Evolutionary conservation across 2,329 filamentous ascomycete species (phyloP).

Genomic region (Ophiostoma quercus): DNA sequence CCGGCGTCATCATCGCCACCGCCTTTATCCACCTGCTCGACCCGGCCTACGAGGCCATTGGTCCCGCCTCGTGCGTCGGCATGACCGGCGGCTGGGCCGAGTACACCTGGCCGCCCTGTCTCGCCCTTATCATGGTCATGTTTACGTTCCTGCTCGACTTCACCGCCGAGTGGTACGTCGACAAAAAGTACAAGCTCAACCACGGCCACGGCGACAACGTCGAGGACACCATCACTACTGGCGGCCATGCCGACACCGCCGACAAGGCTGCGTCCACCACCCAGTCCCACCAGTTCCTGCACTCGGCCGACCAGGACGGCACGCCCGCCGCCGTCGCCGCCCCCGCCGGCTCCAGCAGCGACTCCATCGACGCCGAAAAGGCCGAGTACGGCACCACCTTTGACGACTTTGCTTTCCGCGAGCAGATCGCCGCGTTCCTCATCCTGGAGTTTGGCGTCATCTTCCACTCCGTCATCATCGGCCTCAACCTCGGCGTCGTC

Average conservation of each 20-base stretch:
- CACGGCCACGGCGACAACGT: constrained; percentile 46
- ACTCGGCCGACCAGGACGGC: constrained; percentile 69
- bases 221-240: constrained; percentile 42
- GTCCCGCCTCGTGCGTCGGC: constrained; percentile 38
- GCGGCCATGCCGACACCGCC: constrained; percentile 13
- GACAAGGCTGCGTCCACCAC: constrained; percentile 28
- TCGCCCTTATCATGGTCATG: constrained; percentile 80
- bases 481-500: constrained; percentile 67
- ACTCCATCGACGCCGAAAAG: constrained; percentile 65
- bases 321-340: constrained; percentile 45
- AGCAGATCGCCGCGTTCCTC: constrained; percentile 57
- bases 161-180: constrained; percentile 70
- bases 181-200: constrained; percentile 45
- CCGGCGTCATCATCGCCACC: constrained; percentile 87
- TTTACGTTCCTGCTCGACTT: constrained; percentile 85
- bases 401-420: constrained; percentile 35
- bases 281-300: constrained; percentile 52
- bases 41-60: constrained; percentile 70
- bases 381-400: constrained; percentile 24
- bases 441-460: constrained; percentile 94
- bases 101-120: constrained; percentile 81
- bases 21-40: constrained; percentile 86
- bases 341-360: constrained; percentile 51
- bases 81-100: constrained; percentile 51
- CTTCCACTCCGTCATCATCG: constrained; percentile 92